Conservation (phyloP, 1,284 basidiomycete genomes). For the Athelia sp. region DNA sequence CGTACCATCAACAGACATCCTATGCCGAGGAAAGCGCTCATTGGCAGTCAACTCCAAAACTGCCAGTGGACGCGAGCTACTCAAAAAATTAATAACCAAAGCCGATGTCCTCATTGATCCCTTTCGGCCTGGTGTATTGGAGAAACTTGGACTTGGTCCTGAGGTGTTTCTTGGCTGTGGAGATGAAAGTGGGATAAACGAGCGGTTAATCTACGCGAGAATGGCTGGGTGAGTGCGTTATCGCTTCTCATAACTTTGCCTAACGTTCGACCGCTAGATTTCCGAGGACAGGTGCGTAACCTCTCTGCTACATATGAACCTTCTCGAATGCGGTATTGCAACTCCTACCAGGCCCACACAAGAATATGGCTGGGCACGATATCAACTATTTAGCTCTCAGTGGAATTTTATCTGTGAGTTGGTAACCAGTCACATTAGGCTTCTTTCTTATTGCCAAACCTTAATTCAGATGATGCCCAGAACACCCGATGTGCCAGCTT, state of each 20-base stretch:
- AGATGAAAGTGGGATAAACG: constrained; percentile 45
- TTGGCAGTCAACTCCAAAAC: constrained; percentile 65
- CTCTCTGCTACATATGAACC: constrained; percentile 1
- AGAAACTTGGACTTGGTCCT: constrained; percentile 73
- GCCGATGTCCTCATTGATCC: constrained; percentile 83
- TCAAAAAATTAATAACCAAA: constrained; percentile 54
- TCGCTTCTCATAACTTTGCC: not conserved
- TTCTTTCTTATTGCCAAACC: not conserved
- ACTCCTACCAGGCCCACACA: constrained; percentile 46
- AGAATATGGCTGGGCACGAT: constrained; percentile 77
- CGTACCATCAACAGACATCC: constrained; percentile 40
- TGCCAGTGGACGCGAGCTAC: constrained; percentile 50
- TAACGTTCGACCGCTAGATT: constrained; percentile 34
- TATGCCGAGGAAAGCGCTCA: constrained; percentile 72
- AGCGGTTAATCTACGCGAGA: constrained; percentile 59
- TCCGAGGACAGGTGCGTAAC: constrained; percentile 45
- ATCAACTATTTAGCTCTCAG: constrained; percentile 84
- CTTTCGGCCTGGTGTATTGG: constrained; percentile 80
- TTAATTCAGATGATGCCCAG: constrained; percentile 62
- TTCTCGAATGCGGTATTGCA: constrained; percentile 6
- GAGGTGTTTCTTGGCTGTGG: constrained; percentile 58
- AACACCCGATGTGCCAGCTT: constrained; percentile 54
- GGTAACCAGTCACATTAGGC: not conserved
- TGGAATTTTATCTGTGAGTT: constrained; percentile 66
- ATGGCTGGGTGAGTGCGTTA: constrained; percentile 54